A percentile compares a stretch with the other conserved stretches of the same genome.
These are phyloP conservation scores for Solanum tarapatanum DNA, from an alignment of 257 asterid genomes.

Conservation along the genomic window DNA sequence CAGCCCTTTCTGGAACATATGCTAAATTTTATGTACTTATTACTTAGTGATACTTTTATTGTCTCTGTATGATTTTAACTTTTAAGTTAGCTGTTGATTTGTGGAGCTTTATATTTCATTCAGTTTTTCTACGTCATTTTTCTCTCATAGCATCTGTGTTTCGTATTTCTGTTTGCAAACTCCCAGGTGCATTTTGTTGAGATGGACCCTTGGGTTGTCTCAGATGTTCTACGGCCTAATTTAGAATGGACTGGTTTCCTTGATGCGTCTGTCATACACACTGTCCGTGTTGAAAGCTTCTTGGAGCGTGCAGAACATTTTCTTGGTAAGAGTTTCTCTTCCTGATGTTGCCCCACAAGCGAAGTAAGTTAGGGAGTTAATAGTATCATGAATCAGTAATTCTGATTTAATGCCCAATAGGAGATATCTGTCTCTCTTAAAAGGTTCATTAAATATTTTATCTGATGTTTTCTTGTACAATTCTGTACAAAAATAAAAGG, in stretches of 20 bases:
- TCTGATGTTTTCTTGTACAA: background rate
- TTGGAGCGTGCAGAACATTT: constrained; percentile 52
- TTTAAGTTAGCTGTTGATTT: background rate
- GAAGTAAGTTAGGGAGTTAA: background rate
- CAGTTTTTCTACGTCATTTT: background rate
- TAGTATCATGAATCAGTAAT: background rate
- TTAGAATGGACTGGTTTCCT: constrained; percentile 76
- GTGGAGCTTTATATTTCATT: background rate
- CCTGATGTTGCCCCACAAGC: background rate
- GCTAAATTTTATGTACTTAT: background rate
- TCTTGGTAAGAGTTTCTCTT: constrained; percentile 37
- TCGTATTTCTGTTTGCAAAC: constrained; percentile 2
- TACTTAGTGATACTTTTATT: background rate
- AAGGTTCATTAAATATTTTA: background rate
- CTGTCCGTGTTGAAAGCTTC: constrained; percentile 70
- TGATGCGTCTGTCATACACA: constrained; percentile 66
- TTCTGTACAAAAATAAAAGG: background rate
- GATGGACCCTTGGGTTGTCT: constrained; percentile 99
- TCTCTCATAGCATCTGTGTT: background rate
- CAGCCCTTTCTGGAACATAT: background rate
- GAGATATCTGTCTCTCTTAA: background rate
- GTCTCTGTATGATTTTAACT: background rate
- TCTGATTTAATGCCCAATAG: background rate
- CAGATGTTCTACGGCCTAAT: constrained; percentile 76
- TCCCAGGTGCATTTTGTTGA: constrained; percentile 90